phyloP scores from a whole-genome alignment of 2,329 filamentous ascomycete genomes.

The Trichothecium sympodiale region DNA sequence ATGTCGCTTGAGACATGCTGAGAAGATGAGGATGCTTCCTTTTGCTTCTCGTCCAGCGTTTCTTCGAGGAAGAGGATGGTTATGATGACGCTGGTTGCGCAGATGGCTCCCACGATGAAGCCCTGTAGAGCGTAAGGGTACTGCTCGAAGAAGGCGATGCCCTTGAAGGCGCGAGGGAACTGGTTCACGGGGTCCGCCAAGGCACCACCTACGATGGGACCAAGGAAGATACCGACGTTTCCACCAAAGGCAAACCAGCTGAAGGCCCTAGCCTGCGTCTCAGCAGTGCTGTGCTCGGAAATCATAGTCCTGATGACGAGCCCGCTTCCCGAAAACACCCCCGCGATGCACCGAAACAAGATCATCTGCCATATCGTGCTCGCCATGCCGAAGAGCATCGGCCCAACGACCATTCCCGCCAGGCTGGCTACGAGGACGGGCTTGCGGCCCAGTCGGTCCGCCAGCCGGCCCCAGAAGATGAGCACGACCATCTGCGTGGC shows the following conservation, averaged over 20 bases:
- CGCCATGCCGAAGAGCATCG: conserved; percentile 57
- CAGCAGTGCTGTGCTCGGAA: conserved; percentile 56
- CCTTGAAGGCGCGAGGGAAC: conserved; percentile 44
- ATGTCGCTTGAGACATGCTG: conserved; percentile 5
- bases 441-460: conserved; percentile 59
- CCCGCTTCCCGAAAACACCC: conserved; percentile 62
- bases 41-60: conserved; percentile 30
- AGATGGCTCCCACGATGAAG: conserved; percentile 43
- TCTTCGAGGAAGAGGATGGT: conserved; percentile 51
- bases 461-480: conserved; percentile 55
- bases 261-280: conserved; percentile 63
- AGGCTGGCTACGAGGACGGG: conserved; percentile 60
- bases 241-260: conserved; percentile 66
- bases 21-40: not conserved
- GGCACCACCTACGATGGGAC: conserved; percentile 57
- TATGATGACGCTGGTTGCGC: conserved; percentile 38
- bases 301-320: conserved; percentile 71
- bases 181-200: conserved; percentile 57
- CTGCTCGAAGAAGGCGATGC: conserved; percentile 30
- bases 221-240: conserved; percentile 65
- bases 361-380: conserved; percentile 64
- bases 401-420: conserved; percentile 48
- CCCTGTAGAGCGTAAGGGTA: conserved; percentile 47
- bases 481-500: conserved; percentile 68
- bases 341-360: conserved; percentile 57